Evolutionary conservation across 2,329 filamentous ascomycete genomes (phyloP).

Genomic region (Penicillium brasilianum): DNA sequence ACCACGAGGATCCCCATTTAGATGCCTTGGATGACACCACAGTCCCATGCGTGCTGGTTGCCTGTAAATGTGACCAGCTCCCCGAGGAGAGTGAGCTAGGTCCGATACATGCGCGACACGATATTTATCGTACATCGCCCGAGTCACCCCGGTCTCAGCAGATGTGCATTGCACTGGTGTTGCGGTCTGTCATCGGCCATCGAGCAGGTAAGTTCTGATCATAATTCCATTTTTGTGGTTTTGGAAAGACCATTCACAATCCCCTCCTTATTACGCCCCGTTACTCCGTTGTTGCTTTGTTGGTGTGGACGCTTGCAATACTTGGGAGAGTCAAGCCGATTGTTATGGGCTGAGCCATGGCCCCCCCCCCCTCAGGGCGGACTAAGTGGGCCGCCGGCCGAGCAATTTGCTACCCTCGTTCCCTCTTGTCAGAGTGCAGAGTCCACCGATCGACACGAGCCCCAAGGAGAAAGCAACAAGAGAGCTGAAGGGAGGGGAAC

Average conservation of each 20-base stretch:
- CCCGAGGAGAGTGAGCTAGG: slow-evolving; percentile 73
- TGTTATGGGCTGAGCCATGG: slow-evolving; percentile 23
- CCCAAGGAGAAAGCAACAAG: slow-evolving; percentile 8
- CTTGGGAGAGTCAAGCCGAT: not conserved
- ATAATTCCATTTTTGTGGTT: no score
- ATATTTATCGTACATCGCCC: slow-evolving; percentile 74
- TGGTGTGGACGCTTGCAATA: not conserved
- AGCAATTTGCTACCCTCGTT: slow-evolving; percentile 39
- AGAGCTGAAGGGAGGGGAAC: not conserved
- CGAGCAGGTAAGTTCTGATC: slow-evolving; percentile 67
- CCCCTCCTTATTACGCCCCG: not conserved
- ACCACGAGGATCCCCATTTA: slow-evolving; percentile 43
- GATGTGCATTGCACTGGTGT: slow-evolving; percentile 74
- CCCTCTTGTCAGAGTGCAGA: slow-evolving; percentile 13
- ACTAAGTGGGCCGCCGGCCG: slow-evolving; percentile 36
- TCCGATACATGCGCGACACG: slow-evolving; percentile 71
- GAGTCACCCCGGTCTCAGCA: slow-evolving; percentile 73
- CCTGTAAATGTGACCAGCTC: slow-evolving; percentile 86
- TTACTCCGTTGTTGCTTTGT: not conserved
- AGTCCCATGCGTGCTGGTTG: slow-evolving; percentile 79
- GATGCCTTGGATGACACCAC: slow-evolving; percentile 74
- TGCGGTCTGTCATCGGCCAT: slow-evolving; percentile 71
- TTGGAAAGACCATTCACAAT: not conserved
- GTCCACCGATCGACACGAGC: slow-evolving; percentile 31
- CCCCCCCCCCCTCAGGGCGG: slow-evolving; percentile 20